Percentiles rank a stretch among this genome's conserved stretches.
phyloP scores from a whole-genome alignment of 169 alveolate genomes.

The Plasmodium yoelii region DNA sequence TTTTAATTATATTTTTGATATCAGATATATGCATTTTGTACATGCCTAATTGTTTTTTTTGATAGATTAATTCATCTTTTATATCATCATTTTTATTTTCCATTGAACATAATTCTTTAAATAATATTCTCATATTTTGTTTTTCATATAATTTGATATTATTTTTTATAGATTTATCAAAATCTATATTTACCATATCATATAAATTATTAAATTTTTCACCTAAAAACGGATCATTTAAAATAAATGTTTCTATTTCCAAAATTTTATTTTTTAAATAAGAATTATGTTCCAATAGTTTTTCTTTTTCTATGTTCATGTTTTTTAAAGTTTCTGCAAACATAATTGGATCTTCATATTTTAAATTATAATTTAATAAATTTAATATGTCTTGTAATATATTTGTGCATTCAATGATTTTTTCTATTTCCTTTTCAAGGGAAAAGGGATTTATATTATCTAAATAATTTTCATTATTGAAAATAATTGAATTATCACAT shows the following conservation, averaged over 20 bases:
- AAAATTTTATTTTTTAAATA: conserved; percentile 63
- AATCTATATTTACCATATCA: conserved; percentile 6
- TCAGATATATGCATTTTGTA: conserved; percentile 16
- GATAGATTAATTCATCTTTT: conserved; percentile 35
- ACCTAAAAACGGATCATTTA: conserved; percentile 76
- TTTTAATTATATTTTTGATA: conserved; percentile 33
- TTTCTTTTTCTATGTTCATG: conserved; percentile 52
- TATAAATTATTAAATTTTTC: conserved; percentile 36
- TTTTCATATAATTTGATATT: conserved; percentile 20
- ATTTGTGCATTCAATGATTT: conserved; percentile 27
- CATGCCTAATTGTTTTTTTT: conserved; percentile 20
- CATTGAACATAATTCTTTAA: conserved; percentile 13
- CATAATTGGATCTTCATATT: conserved; percentile 55
- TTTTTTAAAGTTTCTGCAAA: conserved; percentile 27
- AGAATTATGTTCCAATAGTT: conserved; percentile 23
- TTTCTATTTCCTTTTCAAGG: conserved; percentile 32
- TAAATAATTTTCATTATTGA: neutral
- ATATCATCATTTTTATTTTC: conserved; percentile 36
- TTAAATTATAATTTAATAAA: conserved; percentile 25
- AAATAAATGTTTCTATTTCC: conserved; percentile 75
- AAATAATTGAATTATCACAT: no score
- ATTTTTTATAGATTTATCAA: conserved; percentile 13
- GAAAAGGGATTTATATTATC: neutral
- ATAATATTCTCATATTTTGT: conserved; percentile 17
- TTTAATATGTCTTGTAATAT: conserved; percentile 37